phyloP scores from a whole-genome alignment of 208 protist species.

The Willaertia magna region DNA sequence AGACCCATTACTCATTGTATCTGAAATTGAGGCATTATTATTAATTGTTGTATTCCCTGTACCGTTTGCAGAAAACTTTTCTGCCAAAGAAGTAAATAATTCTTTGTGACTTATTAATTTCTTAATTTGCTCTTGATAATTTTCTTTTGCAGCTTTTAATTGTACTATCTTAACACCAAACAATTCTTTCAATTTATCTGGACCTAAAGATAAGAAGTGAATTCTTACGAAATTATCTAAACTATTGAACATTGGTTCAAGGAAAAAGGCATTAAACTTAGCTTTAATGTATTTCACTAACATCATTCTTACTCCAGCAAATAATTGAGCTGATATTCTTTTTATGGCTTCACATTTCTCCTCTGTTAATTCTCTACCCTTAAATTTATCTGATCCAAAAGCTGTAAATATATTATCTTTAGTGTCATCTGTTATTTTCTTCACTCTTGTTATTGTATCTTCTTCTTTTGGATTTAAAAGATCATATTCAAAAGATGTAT shows the following conservation, averaged over 20 bases:
- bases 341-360: conserved; percentile 29
- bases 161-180: background rate
- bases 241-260: conserved; percentile 30
- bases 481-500: background rate
- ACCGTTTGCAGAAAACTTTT: no score
- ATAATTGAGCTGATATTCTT: conserved; percentile 29
- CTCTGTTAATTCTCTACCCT: conserved; percentile 21
- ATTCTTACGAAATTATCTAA: background rate
- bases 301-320: conserved; percentile 37
- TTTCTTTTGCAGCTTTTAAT: background rate
- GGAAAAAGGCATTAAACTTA: conserved; percentile 46
- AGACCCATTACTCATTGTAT: no score
- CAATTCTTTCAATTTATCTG: background rate
- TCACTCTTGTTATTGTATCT: conserved; percentile 31
- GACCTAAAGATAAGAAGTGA: background rate
- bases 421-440: conserved; percentile 27
- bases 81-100: background rate
- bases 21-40: no score
- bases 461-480: background rate
- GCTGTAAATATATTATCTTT: background rate
- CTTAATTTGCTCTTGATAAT: background rate
- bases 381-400: background rate
- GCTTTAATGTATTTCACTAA: conserved; percentile 40
- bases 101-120: background rate
- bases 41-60: no score